These are phyloP conservation scores for Pezicula rhizophila DNA, from an alignment of 2,329 filamentous ascomycete species.

Conservation along the genomic window DNA sequence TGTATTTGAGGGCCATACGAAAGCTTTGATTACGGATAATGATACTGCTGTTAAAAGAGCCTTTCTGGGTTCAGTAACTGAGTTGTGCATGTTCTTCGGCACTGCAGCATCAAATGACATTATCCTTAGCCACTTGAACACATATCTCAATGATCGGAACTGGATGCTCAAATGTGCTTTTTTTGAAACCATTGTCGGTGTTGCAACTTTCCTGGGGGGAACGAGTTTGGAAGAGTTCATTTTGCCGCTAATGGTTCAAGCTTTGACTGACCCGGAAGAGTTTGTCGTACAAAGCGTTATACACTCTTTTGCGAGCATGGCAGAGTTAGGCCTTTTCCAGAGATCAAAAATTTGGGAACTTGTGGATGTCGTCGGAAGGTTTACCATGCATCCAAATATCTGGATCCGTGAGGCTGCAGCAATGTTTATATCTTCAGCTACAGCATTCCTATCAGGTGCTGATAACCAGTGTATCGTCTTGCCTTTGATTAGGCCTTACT, in stretches of 20 bases:
- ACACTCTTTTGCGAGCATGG: slow-evolving; percentile 81
- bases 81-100: slow-evolving; percentile 91
- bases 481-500: slow-evolving; percentile 73
- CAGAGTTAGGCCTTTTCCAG: slow-evolving; percentile 80
- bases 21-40: slow-evolving; percentile 78
- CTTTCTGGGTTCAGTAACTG: slow-evolving; percentile 85
- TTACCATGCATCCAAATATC: slow-evolving; percentile 87
- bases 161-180: slow-evolving; percentile 97
- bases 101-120: slow-evolving; percentile 90
- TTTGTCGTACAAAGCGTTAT: slow-evolving; percentile 89
- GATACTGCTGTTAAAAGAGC: slow-evolving; percentile 83
- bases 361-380: slow-evolving; percentile 74
- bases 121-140: slow-evolving; percentile 92
- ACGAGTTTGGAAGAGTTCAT: slow-evolving; percentile 92
- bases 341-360: slow-evolving; percentile 82
- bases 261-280: slow-evolving; percentile 86
- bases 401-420: slow-evolving; percentile 92
- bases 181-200: slow-evolving; percentile 90
- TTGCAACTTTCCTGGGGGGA: slow-evolving; percentile 84
- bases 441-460: slow-evolving; percentile 68
- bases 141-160: slow-evolving; percentile 91
- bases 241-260: slow-evolving; percentile 90
- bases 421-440: slow-evolving; percentile 73
- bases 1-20: slow-evolving; percentile 82
- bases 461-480: slow-evolving; percentile 79